Conservation (phyloP, 805 yeast genomes). For the Komagataella populi region DNA sequence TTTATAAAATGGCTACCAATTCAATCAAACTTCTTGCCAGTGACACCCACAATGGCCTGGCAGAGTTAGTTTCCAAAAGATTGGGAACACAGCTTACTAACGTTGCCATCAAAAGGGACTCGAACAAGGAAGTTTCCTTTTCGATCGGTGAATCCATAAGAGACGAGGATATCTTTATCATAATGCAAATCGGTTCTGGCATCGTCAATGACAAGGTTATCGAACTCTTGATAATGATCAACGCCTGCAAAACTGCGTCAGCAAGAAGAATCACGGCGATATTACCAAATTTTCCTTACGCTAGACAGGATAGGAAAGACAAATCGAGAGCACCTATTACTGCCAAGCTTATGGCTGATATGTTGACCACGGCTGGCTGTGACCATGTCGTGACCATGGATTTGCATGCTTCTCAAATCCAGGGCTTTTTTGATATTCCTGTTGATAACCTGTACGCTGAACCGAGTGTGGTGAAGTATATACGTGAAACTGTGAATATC, state of each 20-base stretch:
- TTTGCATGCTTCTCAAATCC: slow-evolving; percentile 80
- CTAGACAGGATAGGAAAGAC: slow-evolving; percentile 83
- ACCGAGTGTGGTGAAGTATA: slow-evolving; percentile 67
- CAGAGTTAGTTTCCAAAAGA: slow-evolving; percentile 51
- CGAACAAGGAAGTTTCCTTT: slow-evolving; percentile 63
- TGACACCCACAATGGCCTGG: slow-evolving; percentile 55
- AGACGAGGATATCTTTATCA: slow-evolving; percentile 72
- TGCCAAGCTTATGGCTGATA: slow-evolving; percentile 73
- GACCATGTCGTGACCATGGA: slow-evolving; percentile 83
- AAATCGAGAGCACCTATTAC: slow-evolving; percentile 79
- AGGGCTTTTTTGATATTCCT: slow-evolving; percentile 74
- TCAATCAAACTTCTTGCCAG: slow-evolving; percentile 57
- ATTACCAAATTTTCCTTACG: slow-evolving; percentile 74
- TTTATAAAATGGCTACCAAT: slow-evolving; percentile 51
- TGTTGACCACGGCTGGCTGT: slow-evolving; percentile 76
- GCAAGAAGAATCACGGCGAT: slow-evolving; percentile 77
- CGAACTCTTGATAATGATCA: slow-evolving; percentile 66
- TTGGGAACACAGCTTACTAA: slow-evolving; percentile 50
- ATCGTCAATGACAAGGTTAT: slow-evolving; percentile 63
- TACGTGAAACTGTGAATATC: slow-evolving; percentile 44
- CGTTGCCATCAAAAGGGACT: slow-evolving; percentile 48
- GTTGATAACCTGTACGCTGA: slow-evolving; percentile 79
- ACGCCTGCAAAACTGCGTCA: slow-evolving; percentile 73
- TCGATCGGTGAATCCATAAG: slow-evolving; percentile 72
- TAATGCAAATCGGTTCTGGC: slow-evolving; percentile 71